phyloP scores from a whole-genome alignment of 768 basidiomycete genomes.

The Mycena chlorophos region DNA sequence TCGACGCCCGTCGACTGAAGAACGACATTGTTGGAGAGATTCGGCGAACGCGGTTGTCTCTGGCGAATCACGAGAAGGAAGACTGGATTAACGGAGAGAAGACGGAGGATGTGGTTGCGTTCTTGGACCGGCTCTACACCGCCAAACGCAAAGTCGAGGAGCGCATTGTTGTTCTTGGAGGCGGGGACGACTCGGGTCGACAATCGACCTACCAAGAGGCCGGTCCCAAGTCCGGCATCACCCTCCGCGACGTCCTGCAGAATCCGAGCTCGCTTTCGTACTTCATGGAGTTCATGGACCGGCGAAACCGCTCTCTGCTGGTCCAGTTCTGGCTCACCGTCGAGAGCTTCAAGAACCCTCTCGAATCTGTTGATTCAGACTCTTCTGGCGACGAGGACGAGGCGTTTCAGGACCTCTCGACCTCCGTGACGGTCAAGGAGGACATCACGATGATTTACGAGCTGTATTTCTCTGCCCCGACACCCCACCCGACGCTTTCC shows the following conservation, averaged over 20 bases:
- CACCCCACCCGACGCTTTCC: slow-evolving; percentile 57
- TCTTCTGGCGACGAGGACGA: slow-evolving; percentile 63
- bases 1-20: slow-evolving; percentile 88
- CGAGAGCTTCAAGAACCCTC: slow-evolving; percentile 95
- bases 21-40: slow-evolving; percentile 94
- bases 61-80: slow-evolving; percentile 84
- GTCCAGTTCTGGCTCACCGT: slow-evolving; percentile 98
- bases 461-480: slow-evolving; percentile 72
- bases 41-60: slow-evolving; percentile 68
- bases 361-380: slow-evolving; percentile 79
- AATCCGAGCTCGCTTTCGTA: slow-evolving; percentile 92
- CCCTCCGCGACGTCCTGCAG: slow-evolving; percentile 76
- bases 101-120: slow-evolving; percentile 83
- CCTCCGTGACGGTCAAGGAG: slow-evolving; percentile 68
- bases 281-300: slow-evolving; percentile 98
- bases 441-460: slow-evolving; percentile 90
- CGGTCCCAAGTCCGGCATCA: slow-evolving; percentile 47
- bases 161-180: slow-evolving; percentile 78
- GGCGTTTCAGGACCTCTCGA: slow-evolving; percentile 51
- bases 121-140: slow-evolving; percentile 83
- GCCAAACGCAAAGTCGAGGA: slow-evolving; percentile 88
- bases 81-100: slow-evolving; percentile 87
- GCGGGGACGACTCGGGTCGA: slow-evolving; percentile 56
- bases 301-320: slow-evolving; percentile 75
- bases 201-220: slow-evolving; percentile 45